Evolutionary conservation across 306 rosid species (phyloP).

Genomic region (Psophocarpus tetragonolobus): DNA sequence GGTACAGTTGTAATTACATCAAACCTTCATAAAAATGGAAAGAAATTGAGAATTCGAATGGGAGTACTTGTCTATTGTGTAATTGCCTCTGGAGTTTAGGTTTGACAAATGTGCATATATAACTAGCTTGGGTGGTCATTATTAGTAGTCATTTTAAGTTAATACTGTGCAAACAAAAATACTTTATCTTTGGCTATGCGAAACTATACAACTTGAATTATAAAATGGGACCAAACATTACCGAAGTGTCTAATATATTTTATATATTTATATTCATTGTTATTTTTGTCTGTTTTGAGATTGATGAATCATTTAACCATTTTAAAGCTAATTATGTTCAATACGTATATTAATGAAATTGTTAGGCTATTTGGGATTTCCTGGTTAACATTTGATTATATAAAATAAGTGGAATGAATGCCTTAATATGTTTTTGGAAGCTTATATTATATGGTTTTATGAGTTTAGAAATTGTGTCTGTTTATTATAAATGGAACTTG

Average conservation of each 20-base stretch:
- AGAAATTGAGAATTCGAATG: conserved; percentile 27
- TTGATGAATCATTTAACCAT: background rate
- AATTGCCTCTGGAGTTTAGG: conserved; percentile 12
- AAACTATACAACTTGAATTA: background rate
- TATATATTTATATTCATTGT: background rate
- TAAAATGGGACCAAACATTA: background rate
- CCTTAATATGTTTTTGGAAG: background rate
- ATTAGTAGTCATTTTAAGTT: too few relatives aligned
- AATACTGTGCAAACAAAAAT: background rate
- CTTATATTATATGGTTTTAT: background rate
- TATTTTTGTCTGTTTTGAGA: background rate
- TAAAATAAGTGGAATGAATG: background rate
- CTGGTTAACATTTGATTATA: background rate
- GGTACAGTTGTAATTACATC: conserved; percentile 36
- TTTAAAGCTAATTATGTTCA: background rate
- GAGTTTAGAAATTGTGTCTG: background rate
- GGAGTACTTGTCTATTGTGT: conserved; percentile 9
- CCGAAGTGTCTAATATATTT: background rate
- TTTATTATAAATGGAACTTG: background rate
- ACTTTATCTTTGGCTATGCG: background rate
- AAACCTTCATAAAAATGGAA: conserved; percentile 33
- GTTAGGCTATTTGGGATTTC: background rate
- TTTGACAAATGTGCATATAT: conserved; percentile 2
- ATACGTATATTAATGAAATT: background rate
- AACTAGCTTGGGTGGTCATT: background rate